These are phyloP conservation scores for Corymbia maculata DNA, from an alignment of 345 rosid species.

Conservation along the genomic window DNA sequence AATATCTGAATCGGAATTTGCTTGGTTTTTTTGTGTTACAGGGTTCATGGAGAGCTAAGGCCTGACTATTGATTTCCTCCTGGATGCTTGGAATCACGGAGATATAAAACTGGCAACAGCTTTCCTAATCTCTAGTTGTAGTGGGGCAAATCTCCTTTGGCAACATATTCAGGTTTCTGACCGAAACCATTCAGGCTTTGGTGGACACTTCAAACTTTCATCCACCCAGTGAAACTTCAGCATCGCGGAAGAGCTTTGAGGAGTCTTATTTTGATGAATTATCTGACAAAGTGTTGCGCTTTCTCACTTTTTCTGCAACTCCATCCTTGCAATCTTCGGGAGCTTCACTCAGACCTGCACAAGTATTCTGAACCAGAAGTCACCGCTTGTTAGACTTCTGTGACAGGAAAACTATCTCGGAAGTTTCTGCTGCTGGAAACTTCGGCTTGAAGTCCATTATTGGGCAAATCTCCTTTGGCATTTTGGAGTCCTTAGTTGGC, in stretches of 20 bases:
- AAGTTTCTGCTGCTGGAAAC: conserved; percentile 2
- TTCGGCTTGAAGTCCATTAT: conserved; percentile 17
- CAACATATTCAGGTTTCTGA: conserved; percentile 9
- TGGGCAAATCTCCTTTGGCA: conserved; percentile 74
- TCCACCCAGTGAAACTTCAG: conserved; percentile 24
- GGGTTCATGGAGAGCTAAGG: not conserved
- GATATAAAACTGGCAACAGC: not conserved
- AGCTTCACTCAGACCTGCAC: conserved; percentile 1
- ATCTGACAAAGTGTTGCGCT: not conserved
- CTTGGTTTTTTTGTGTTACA: not conserved
- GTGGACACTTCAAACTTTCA: not conserved
- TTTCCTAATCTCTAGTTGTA: not conserved
- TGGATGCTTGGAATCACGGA: not conserved
- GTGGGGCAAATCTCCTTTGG: conserved; percentile 47
- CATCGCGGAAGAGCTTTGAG: conserved; percentile 33
- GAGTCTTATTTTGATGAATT: conserved; percentile 6
- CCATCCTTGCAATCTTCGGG: conserved; percentile 6
- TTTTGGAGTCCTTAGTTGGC: conserved; percentile 17
- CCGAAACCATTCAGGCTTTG: conserved; percentile 1
- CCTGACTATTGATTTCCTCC: not conserved
- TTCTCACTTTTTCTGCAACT: not conserved
- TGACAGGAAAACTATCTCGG: not conserved
- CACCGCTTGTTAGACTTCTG: not conserved
- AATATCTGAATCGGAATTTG: not conserved
- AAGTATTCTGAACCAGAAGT: not conserved